Evolutionary conservation across 176 grass and related monocot genomes (phyloP).

Genomic region (Hyparrhenia diplandra): DNA sequence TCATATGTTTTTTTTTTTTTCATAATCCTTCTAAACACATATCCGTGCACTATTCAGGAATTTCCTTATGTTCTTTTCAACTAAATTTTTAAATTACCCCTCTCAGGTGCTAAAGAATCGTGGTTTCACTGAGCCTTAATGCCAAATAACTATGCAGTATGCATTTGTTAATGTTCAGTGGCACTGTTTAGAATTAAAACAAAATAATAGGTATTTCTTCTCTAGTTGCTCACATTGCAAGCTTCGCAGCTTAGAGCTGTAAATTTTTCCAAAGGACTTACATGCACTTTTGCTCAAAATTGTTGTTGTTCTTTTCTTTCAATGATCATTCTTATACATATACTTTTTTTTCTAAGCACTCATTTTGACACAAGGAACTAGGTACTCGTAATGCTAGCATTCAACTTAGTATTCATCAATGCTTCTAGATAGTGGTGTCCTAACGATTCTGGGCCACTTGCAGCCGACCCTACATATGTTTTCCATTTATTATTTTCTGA

Average conservation of each 20-base stretch:
- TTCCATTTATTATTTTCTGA: neutral
- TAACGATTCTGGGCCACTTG: neutral
- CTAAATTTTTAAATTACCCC: neutral
- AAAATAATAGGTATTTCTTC: neutral
- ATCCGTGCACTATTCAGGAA: neutral
- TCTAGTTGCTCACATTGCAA: neutral
- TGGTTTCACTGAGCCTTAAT: neutral
- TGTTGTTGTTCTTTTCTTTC: neutral
- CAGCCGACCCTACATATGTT: neutral
- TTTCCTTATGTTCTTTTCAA: neutral
- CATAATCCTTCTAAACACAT: neutral
- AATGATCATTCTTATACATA: neutral
- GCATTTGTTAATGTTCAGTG: neutral
- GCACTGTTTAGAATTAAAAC: neutral
- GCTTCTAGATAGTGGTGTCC: neutral
- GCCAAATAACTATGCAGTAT: neutral
- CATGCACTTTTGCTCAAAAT: neutral
- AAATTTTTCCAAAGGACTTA: neutral
- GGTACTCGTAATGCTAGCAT: neutral
- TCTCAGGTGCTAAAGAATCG: neutral
- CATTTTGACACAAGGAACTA: neutral
- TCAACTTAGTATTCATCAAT: neutral
- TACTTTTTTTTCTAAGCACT: neutral
- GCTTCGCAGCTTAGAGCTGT: neutral
- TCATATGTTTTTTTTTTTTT: neutral